These are phyloP conservation scores for Phaeolepiota aurea DNA, from an alignment of 768 basidiomycete species.

Conservation along the genomic window DNA sequence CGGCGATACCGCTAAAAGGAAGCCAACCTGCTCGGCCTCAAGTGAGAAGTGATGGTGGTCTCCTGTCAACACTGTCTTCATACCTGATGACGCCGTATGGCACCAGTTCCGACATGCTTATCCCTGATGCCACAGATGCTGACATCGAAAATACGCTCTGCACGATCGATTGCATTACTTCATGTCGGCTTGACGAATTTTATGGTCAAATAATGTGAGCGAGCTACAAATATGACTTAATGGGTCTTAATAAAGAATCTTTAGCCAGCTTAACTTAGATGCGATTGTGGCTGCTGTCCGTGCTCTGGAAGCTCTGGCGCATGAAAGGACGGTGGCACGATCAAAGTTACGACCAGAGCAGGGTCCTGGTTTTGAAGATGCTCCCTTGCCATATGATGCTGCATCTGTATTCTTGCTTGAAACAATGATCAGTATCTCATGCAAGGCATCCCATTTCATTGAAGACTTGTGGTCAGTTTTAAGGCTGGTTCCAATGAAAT, in stretches of 20 bases:
- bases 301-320: slow-evolving; percentile 84
- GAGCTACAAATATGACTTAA: not conserved
- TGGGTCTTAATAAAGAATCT: not conserved
- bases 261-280: slow-evolving; percentile 69
- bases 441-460: slow-evolving; percentile 67
- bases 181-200: slow-evolving; percentile 89
- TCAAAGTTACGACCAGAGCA: slow-evolving; percentile 68
- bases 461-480: slow-evolving; percentile 80
- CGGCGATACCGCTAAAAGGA: slow-evolving; percentile 85
- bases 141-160: slow-evolving; percentile 93
- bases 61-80: slow-evolving; percentile 88
- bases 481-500: not conserved
- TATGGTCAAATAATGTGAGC: slow-evolving; percentile 90
- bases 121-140: slow-evolving; percentile 81
- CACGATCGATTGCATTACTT: slow-evolving; percentile 90
- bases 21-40: slow-evolving; percentile 55
- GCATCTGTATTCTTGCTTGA: slow-evolving; percentile 92
- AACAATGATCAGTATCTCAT: slow-evolving; percentile 86
- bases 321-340: slow-evolving; percentile 78
- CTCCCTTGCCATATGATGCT: slow-evolving; percentile 79
- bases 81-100: slow-evolving; percentile 96
- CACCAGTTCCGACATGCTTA: slow-evolving; percentile 60
- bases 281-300: slow-evolving; percentile 79
- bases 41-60: slow-evolving; percentile 74
- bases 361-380: slow-evolving; percentile 26